These are phyloP conservation scores for Populus davidiana DNA, from an alignment of 345 rosid species.

Conservation along the genomic window DNA sequence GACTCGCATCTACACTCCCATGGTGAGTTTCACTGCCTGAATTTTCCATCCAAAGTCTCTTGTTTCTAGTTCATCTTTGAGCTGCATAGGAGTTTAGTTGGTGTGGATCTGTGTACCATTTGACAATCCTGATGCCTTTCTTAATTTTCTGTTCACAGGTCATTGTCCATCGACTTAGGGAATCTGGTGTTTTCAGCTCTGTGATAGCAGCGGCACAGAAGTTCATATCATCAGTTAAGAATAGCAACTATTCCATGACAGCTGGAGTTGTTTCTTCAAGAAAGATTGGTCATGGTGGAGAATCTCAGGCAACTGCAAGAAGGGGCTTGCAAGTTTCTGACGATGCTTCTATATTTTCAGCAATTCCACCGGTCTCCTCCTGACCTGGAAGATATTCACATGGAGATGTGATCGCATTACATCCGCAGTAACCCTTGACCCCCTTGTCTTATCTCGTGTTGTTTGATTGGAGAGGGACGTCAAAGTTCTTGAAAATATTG, in stretches of 20 bases:
- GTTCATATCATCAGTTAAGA: slow-evolving; percentile 35
- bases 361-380: slow-evolving; percentile 74
- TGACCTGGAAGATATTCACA: slow-evolving; percentile 17
- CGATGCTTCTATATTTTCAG: slow-evolving; percentile 25
- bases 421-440: slow-evolving; percentile 1
- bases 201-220: slow-evolving; percentile 49
- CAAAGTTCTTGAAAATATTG: neutral
- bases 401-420: slow-evolving; percentile 14
- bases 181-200: slow-evolving; percentile 63
- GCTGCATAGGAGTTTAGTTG: neutral
- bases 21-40: slow-evolving; percentile 48
- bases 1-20: slow-evolving; percentile 74
- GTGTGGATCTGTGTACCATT: neutral
- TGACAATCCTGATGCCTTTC: neutral
- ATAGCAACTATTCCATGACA: slow-evolving; percentile 35
- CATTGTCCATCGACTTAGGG: slow-evolving; percentile 65
- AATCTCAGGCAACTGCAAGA: slow-evolving; percentile 48
- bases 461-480: neutral
- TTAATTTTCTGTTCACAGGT: slow-evolving; percentile 40
- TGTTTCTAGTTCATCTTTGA: slow-evolving; percentile 3
- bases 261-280: slow-evolving; percentile 36
- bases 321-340: slow-evolving; percentile 41
- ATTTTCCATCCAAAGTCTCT: neutral
- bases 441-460: neutral
- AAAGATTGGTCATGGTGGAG: slow-evolving; percentile 44